phyloP scores from a whole-genome alignment of 257 asterid species.

The Gentiana straminea region DNA sequence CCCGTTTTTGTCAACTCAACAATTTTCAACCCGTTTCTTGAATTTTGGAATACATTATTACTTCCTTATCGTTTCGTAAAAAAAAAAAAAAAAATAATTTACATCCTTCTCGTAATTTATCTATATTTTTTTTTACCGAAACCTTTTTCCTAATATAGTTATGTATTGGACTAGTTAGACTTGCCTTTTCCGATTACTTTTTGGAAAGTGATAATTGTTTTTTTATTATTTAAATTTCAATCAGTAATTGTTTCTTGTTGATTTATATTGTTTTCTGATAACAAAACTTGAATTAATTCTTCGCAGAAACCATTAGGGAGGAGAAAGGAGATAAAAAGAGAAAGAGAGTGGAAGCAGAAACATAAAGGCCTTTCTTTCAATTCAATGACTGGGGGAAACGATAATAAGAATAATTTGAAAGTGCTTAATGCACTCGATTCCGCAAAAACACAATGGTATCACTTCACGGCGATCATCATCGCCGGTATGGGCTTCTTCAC shows the following conservation, averaged over 20 bases:
- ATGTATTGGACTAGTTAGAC: too few species aligned
- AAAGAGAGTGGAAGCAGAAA: neutral
- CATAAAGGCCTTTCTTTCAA: neutral
- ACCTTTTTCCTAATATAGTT: too few species aligned
- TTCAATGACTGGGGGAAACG: neutral
- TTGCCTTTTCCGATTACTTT: neutral
- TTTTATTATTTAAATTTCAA: neutral
- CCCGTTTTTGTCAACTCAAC: neutral
- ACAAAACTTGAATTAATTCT: too few species aligned
- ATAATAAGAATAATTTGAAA: slow-evolving; percentile 17
- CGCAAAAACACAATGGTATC: slow-evolving; percentile 61
- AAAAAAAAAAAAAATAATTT: neutral
- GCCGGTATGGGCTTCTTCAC: slow-evolving; percentile 75
- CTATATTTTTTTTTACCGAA: too few species aligned
- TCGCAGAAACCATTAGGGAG: too few species aligned
- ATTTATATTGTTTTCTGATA: too few species aligned
- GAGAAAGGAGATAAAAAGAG: too few species aligned
- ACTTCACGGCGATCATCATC: slow-evolving; percentile 46
- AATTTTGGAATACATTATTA: too few species aligned
- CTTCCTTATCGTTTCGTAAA: neutral
- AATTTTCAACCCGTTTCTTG: neutral
- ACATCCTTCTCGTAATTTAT: neutral
- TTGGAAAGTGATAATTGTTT: neutral
- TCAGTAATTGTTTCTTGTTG: too few species aligned
- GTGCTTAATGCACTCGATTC: slow-evolving; percentile 44